These are phyloP conservation scores for Blastobotrys malaysiensis DNA, from an alignment of 1,139 yeast genomes.

Conservation along the genomic window DNA sequence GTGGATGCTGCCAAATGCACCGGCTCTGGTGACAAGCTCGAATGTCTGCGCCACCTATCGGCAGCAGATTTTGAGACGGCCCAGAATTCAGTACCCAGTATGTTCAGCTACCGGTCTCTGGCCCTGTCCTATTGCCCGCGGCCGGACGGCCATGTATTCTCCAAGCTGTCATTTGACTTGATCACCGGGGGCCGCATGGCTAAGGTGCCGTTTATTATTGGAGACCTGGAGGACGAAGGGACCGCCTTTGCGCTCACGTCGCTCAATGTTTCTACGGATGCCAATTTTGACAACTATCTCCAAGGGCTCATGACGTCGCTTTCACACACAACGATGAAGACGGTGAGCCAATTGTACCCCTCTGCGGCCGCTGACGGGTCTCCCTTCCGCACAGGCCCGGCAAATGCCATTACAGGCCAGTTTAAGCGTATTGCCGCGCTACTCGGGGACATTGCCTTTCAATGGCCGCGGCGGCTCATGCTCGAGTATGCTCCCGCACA, in stretches of 20 bases:
- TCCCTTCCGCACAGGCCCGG: conserved; percentile 19
- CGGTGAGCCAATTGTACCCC: conserved; percentile 16
- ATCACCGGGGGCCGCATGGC: conserved; percentile 15
- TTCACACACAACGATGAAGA: not conserved
- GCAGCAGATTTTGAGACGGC: conserved; percentile 15
- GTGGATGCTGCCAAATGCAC: conserved; percentile 15
- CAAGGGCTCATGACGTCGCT: conserved; percentile 1
- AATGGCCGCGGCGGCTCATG: conserved; percentile 19
- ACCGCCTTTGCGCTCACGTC: conserved; percentile 15
- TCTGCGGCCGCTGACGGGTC: conserved; percentile 16
- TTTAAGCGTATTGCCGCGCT: conserved; percentile 20
- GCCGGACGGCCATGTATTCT: conserved; percentile 18
- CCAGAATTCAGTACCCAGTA: conserved; percentile 13
- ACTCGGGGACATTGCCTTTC: conserved; percentile 19
- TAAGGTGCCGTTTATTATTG: conserved; percentile 20
- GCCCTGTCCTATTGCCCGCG: conserved; percentile 19
- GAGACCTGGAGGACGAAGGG: conserved; percentile 24
- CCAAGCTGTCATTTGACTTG: conserved; percentile 11
- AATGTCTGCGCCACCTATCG: conserved; percentile 16
- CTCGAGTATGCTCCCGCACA: conserved; percentile 9
- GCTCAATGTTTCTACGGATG: conserved; percentile 12
- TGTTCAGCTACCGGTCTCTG: conserved; percentile 12
- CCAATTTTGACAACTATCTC: conserved; percentile 12
- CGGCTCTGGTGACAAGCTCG: conserved; percentile 11
- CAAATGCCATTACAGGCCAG: conserved; percentile 4